These are phyloP conservation scores for Carex sylvatica DNA, from an alignment of 202 grass and related monocot species.

Conservation along the genomic window DNA sequence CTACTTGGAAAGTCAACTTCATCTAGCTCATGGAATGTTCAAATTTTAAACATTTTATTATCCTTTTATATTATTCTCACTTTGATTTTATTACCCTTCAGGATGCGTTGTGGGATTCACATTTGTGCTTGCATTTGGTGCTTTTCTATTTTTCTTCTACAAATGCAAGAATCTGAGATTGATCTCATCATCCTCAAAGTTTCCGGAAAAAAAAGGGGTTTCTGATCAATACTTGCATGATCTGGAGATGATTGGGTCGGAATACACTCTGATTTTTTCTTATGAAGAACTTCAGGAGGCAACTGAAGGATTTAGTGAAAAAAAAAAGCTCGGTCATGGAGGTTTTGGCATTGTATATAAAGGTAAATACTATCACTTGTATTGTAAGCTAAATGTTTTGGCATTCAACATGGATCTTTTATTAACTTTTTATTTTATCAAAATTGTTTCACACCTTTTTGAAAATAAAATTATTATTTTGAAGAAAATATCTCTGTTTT, in stretches of 20 bases:
- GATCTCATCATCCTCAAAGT: background rate
- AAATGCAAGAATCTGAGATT: conserved; percentile 35
- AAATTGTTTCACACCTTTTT: too few species aligned
- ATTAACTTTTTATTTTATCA: too few species aligned
- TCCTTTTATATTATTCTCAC: background rate
- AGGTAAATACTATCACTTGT: conserved; percentile 33
- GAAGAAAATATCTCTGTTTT: background rate
- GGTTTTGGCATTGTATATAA: conserved; percentile 86
- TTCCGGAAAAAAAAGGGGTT: conserved; percentile 17
- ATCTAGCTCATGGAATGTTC: background rate
- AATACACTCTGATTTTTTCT: conserved; percentile 50
- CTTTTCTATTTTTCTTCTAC: conserved; percentile 15
- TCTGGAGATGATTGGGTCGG: conserved; percentile 34
- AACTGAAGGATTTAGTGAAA: conserved; percentile 63
- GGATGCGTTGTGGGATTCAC: background rate
- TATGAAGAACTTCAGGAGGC: conserved; percentile 71
- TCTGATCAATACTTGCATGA: conserved; percentile 47
- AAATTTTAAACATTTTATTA: background rate
- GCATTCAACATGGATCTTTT: too few species aligned
- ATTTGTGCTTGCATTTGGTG: background rate
- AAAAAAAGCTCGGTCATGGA: conserved; percentile 73
- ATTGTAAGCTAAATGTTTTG: too few species aligned
- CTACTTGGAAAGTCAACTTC: background rate
- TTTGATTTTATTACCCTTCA: background rate
- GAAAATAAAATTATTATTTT: too few species aligned